Evolutionary conservation across 2,329 filamentous ascomycete genomes (phyloP).

Genomic region (Botrytis medusae): DNA sequence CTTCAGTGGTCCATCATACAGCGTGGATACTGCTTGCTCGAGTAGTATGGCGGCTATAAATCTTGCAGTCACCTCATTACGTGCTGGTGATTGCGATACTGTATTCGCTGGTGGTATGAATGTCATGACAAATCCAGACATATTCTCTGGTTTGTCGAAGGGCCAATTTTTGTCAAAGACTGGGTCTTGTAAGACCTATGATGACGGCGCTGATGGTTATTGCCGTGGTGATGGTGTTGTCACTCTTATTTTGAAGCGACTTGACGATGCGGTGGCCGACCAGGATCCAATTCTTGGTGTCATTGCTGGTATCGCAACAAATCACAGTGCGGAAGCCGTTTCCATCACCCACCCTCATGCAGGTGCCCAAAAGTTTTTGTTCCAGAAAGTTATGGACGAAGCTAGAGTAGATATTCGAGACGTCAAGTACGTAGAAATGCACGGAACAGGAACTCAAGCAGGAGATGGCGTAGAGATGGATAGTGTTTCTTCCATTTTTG

Average conservation of each 20-base stretch:
- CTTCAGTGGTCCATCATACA: conserved; percentile 52
- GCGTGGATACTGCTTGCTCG: conserved; percentile 60
- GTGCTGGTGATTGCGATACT: conserved; percentile 46
- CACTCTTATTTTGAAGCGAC: conserved; percentile 54
- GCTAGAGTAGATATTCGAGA: conserved; percentile 21
- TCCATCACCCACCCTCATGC: conserved; percentile 19
- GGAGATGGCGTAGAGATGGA: conserved; percentile 25
- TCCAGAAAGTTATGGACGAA: conserved; percentile 23
- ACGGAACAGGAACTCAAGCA: conserved; percentile 24
- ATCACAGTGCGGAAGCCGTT: conserved; percentile 41
- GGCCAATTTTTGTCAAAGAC: conserved; percentile 39
- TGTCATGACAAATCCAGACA: conserved; percentile 29
- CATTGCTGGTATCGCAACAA: conserved; percentile 47
- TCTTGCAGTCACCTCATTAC: conserved; percentile 51
- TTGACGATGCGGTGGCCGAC: conserved; percentile 44
- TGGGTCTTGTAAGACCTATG: conserved; percentile 44
- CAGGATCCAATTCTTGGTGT: conserved; percentile 58
- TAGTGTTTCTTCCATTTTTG: conserved; percentile 22
- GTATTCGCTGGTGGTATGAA: conserved; percentile 46
- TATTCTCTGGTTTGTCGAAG: conserved; percentile 43
- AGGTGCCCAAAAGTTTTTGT: conserved; percentile 22
- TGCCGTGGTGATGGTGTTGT: conserved; percentile 44
- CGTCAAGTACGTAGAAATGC: conserved; percentile 26
- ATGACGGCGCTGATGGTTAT: conserved; percentile 27
- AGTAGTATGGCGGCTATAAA: conserved; percentile 55